Base-by-base conservation (phyloP, 2,329 filamentous ascomycete genomes). In the Alternaria metachromatica region DNA sequence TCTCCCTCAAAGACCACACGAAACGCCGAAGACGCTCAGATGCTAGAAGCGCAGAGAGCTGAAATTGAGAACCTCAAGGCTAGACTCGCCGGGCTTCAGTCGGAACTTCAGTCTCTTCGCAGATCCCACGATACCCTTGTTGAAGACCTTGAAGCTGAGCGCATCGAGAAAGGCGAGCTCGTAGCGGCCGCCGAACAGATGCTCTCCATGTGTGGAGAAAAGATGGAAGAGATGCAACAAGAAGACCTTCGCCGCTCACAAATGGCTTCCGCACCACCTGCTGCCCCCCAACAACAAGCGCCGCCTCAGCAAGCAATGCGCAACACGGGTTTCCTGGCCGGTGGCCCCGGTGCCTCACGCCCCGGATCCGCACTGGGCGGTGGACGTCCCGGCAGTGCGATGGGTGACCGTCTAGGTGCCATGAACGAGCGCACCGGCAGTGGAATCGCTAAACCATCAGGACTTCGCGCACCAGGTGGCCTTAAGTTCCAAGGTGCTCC, bases 101-200 rank as follows among this genome's bases (percentile, higher is more conserved):
- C 91, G 6, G 90, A 96, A 60, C 84, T 96, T 61, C 82, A 84
- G 30, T 90, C 89, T 7, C 85, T 96, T 48, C 88, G 90, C 76
- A 83, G 85, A 5, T 91, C 95, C 71, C 92, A 93, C 68, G 85
- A 87, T 30, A 84, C 87, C 33, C 83, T 94, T 25, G 82, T 90
- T 33, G 79, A 83, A 18, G 86, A 92, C 70, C 84, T 96, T 8
- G 89, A 94, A 77, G 84, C 87, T 64, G 92, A 96, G 81, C 86
- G 92, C 7, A 87, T 93, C 20, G 92, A 96, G 81, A 95, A 96
- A 84, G 91, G 92, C 57, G 92, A 95, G 81, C 84, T 96, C 43
- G 92, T 96, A 37, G 87, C 89, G 60, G 87, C 93, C 6, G 92
- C 93, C 1, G 92, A 96, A 78, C 92, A 96, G 82, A 92, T 96